These are phyloP conservation scores for Flagelloscypha sp. DNA, from an alignment of 768 basidiomycete species.

Conservation along the genomic window DNA sequence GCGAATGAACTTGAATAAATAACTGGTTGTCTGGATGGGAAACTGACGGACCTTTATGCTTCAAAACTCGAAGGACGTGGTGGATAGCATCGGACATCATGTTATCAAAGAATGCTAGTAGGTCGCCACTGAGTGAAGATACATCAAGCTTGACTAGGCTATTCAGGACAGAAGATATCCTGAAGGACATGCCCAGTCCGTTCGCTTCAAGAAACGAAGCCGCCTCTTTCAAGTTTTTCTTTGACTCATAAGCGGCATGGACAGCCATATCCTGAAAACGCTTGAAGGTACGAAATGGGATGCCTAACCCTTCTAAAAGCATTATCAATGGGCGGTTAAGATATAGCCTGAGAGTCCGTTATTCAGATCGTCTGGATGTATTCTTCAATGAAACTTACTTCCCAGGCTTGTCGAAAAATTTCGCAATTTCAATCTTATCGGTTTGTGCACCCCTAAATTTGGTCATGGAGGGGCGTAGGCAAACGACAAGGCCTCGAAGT, in stretches of 20 bases:
- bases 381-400: constrained; percentile 33
- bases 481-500: constrained; percentile 40
- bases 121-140: constrained; percentile 24
- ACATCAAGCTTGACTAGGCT: constrained; percentile 42
- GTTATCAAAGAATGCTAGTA: constrained; percentile 35
- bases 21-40: too few relatives aligned
- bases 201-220: constrained; percentile 43
- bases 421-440: constrained; percentile 52
- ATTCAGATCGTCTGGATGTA: neutral
- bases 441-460: constrained; percentile 52
- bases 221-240: constrained; percentile 33
- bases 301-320: constrained; percentile 53
- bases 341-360: constrained; percentile 2
- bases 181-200: constrained; percentile 52
- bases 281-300: constrained; percentile 46
- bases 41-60: constrained; percentile 28
- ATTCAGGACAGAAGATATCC: constrained; percentile 43
- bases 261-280: constrained; percentile 46
- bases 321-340: constrained; percentile 61
- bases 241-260: constrained; percentile 33
- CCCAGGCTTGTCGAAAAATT: constrained; percentile 53
- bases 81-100: constrained; percentile 47
- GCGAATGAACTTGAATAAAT: too few relatives aligned
- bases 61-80: constrained; percentile 59
- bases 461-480: constrained; percentile 53